A percentile compares a stretch with the other conserved stretches of the same genome.
phyloP scores from a whole-genome alignment of 768 basidiomycete species.

The Termitomyces sp. region DNA sequence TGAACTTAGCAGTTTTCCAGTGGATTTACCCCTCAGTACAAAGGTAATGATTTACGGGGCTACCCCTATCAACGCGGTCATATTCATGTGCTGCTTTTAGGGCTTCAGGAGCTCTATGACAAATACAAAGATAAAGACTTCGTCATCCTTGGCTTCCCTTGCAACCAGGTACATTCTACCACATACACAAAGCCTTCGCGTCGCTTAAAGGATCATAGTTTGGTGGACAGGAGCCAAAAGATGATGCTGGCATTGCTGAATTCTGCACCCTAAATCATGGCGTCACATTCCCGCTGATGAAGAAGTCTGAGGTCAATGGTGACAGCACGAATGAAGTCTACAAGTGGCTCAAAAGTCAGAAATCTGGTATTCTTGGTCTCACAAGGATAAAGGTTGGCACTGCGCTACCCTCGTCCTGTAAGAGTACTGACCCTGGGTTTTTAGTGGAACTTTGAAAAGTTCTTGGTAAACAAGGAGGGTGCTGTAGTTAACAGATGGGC shows the following conservation, averaged over 20 bases:
- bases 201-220: conserved; percentile 42
- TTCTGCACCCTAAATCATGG: conserved; percentile 83
- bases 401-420: too few species aligned
- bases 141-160: conserved; percentile 86
- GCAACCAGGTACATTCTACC: conserved; percentile 58
- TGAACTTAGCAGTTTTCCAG: conserved; percentile 25
- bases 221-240: conserved; percentile 79
- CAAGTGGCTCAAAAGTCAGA: conserved; percentile 79
- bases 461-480: conserved; percentile 75
- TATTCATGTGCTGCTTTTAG: conserved; percentile 24
- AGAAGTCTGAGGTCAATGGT: conserved; percentile 93
- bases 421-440: not conserved
- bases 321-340: conserved; percentile 77
- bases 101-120: conserved; percentile 75
- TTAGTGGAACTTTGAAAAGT: conserved; percentile 92
- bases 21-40: conserved; percentile 83
- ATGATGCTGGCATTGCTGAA: conserved; percentile 65
- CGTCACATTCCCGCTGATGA: conserved; percentile 87
- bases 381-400: conserved; percentile 58
- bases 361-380: conserved; percentile 66
- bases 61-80: not conserved
- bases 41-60: conserved; percentile 30
- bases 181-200: not conserved
- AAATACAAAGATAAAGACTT: conserved; percentile 76
- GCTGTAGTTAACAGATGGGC: conserved; percentile 73